Conservation (phyloP, 2,329 filamentous ascomycete genomes). For the Tolypocladium guangdongense region DNA sequence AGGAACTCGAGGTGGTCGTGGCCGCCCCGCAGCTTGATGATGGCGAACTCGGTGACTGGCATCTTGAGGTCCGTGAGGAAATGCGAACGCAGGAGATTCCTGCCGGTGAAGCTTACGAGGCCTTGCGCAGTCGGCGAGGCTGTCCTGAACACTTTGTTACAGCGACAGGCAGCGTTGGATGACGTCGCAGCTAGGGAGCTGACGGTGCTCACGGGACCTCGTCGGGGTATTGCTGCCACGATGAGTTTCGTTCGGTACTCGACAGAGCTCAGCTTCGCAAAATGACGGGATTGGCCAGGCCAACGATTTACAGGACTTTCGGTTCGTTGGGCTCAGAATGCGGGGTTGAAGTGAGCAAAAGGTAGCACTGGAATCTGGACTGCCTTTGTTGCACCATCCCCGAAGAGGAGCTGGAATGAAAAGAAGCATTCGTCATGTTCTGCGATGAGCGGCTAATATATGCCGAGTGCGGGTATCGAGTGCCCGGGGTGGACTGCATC, state of each 20-base stretch:
- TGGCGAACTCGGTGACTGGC: slow-evolving; percentile 29
- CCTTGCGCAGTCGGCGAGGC: background rate
- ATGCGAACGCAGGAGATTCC: background rate
- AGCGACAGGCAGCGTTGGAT: background rate
- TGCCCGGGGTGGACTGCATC: background rate
- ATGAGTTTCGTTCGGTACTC: background rate
- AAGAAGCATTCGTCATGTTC: background rate
- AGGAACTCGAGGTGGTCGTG: slow-evolving; percentile 21
- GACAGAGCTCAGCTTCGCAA: background rate
- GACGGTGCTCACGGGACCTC: background rate
- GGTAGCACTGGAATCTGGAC: background rate
- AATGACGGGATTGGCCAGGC: background rate
- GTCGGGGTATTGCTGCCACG: background rate
- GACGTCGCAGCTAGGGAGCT: background rate
- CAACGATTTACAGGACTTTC: background rate
- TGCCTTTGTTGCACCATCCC: background rate
- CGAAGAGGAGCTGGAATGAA: background rate
- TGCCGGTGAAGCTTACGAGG: background rate
- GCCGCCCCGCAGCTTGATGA: slow-evolving; percentile 19
- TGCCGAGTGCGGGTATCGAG: no score
- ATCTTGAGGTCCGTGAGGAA: slow-evolving; percentile 11
- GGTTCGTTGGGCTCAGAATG: background rate
- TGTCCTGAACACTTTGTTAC: background rate
- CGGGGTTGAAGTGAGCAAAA: background rate
- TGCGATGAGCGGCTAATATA: background rate